Percentiles rank a stretch among this genome's conserved stretches.
These are phyloP conservation scores for Fomitopsis palustris DNA, from an alignment of 1,284 basidiomycete genomes.

Conservation along the genomic window DNA sequence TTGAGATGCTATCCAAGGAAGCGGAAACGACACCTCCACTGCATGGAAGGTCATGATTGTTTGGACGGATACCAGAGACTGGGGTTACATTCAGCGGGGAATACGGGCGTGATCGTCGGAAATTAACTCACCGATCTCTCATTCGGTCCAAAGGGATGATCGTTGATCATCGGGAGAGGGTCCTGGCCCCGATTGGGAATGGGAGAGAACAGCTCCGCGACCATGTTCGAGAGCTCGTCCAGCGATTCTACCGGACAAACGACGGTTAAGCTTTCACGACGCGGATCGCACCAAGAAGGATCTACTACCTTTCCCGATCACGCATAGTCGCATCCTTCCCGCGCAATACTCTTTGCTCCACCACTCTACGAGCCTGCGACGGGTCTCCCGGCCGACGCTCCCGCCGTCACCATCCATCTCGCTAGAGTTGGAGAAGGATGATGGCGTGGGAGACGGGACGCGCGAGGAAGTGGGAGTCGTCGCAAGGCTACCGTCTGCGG, in stretches of 20 bases:
- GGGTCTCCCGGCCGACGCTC: slow-evolving; percentile 79
- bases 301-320: slow-evolving; percentile 79
- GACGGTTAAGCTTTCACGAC: neutral
- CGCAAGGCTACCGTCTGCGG: slow-evolving; percentile 30
- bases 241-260: slow-evolving; percentile 58
- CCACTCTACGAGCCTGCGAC: slow-evolving; percentile 92
- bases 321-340: slow-evolving; percentile 88
- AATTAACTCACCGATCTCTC: slow-evolving; percentile 67
- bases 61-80: slow-evolving; percentile 85
- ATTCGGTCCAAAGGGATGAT: slow-evolving; percentile 74
- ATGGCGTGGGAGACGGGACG: slow-evolving; percentile 60
- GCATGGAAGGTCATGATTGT: slow-evolving; percentile 90
- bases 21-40: slow-evolving; percentile 86
- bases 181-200: slow-evolving; percentile 70
- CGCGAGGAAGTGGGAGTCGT: slow-evolving; percentile 52
- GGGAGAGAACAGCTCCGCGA: slow-evolving; percentile 76
- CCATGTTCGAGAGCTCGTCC: slow-evolving; percentile 71
- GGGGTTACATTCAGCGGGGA: slow-evolving; percentile 8
- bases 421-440: slow-evolving; percentile 46
- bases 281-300: neutral
- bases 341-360: slow-evolving; percentile 94
- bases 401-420: slow-evolving; percentile 74
- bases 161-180: slow-evolving; percentile 63
- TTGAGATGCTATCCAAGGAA: slow-evolving; percentile 78
- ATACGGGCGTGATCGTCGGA: slow-evolving; percentile 9